Base-by-base conservation (phyloP, 257 asterid species). In the Ballota nigra region DNA sequence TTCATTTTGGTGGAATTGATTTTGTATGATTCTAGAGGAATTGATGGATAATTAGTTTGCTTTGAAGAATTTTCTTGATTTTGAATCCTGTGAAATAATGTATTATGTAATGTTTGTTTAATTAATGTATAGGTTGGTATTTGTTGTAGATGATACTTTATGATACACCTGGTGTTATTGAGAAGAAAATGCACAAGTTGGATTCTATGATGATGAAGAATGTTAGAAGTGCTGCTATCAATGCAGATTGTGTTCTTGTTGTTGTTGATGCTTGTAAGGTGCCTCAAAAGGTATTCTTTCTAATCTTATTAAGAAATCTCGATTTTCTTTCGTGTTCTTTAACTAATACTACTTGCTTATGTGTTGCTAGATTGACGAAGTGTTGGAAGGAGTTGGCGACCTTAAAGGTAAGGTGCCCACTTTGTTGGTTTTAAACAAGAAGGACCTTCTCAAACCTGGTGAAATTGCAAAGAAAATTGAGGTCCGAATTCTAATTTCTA, bases 201-300 rank as follows among this genome's bases (percentile, higher is more conserved):
- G 99, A 94, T 61, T 69, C 95, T 12, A 91, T 89, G 98, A 91
- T 94, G 99, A 91, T 94, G 98, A 88, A 83, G 84, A 95, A 95
- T 75, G 99, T 94, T 66, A 84, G 95, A 31, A 89, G 88, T 80
- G 99, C 99, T 29, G 85, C 97, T 51, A 72, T 89, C 65, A 88
- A 85, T 81, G 99, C 99, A 29, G 99, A 94, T 66, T 94, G 96
- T 79, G 95, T 88, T 55, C 61, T 95, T 19, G 85, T 95, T 70
- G 99, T 94, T 66, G 96, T 92, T 64, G 99, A 95, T 81, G 96
- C 97, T 75, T 75, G 88, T 82, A 87, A 77, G 85, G 81, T 77
- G 71, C 96, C 97, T 77, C 84, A 85, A 79, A 90, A 87, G 96
- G 99, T 91, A 88, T 45, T 57, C 6, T 34, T 45, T 43, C 63